These are phyloP conservation scores for Gaeumannomyces sp. DNA, from an alignment of 2,329 filamentous ascomycete species.

Conservation along the genomic window DNA sequence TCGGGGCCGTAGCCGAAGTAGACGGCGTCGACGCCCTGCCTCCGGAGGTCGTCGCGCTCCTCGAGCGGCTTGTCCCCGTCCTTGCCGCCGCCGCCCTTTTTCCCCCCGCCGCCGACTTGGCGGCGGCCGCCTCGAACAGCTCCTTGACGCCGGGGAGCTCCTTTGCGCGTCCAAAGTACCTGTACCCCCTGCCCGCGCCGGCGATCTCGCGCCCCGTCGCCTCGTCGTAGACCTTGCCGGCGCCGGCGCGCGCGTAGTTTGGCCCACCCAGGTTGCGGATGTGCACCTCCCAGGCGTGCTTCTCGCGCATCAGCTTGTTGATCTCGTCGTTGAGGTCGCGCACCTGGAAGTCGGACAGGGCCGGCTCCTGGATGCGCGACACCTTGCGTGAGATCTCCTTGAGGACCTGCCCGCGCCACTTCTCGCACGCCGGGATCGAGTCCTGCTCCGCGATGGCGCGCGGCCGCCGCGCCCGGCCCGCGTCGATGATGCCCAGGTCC, in stretches of 20 bases:
- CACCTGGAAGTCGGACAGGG: conserved; percentile 93
- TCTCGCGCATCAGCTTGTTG: conserved; percentile 98
- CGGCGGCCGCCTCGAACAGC: conserved; percentile 74
- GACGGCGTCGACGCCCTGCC: conserved; percentile 72
- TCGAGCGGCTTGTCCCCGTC: conserved; percentile 55
- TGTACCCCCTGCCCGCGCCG: conserved; percentile 80
- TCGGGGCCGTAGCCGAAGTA: conserved; percentile 95
- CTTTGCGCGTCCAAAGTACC: conserved; percentile 84
- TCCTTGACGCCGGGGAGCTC: conserved; percentile 95
- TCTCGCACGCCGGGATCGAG: conserved; percentile 82
- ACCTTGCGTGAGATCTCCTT: conserved; percentile 98
- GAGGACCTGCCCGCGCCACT: conserved; percentile 96
- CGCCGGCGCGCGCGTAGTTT: conserved; percentile 78
- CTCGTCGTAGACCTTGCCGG: conserved; percentile 66
- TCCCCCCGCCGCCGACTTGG: conserved; percentile 31
- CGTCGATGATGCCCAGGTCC: conserved; percentile 93
- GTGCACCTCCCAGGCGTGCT: conserved; percentile 98
- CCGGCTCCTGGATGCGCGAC: conserved; percentile 85
- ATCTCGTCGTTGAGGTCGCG: conserved; percentile 98
- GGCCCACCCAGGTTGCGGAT: conserved; percentile 93
- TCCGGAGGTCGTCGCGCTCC: conserved; percentile 61
- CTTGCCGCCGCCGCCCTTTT: background rate
- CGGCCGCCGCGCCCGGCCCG: conserved; percentile 79
- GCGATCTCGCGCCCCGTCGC: conserved; percentile 60
- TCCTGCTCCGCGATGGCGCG: conserved; percentile 85